Evolutionary conservation across 78 protist genomes (phyloP), one percentile per base, ranked within the genome.

Genomic region (Dictyostelium purpureum): DNA sequence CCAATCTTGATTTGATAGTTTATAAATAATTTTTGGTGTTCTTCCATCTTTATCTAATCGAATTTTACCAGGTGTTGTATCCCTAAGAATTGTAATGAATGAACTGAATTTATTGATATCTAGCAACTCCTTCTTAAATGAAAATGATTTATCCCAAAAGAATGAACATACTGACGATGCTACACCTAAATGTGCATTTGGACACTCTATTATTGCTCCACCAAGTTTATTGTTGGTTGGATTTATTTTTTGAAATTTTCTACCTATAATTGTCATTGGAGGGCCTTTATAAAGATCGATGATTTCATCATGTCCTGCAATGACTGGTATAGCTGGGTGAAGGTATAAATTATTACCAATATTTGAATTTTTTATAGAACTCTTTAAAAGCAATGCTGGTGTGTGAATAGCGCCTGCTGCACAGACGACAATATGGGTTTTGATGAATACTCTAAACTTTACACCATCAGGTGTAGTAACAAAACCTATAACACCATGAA

Each of bases 341-440:
- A 92, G 87, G 63, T 78, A 74, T 28, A 92, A 75, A 40, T 61
- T 49, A 0, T 31, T 43, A n/a, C 95, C 95, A 19, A 92, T 81
- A 42, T 82, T 80, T 28, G 37, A 57, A 49, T 92, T 92, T 21
- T 49, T 56, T 14, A 92, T n/a, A 19, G 79, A 54, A n/a, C 67
- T 40, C 5, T 89, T 54, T 75, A 73, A n/a, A 10, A 92, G 71
- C 11, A 92, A 42, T 7, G 66, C 78, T 6, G 95, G 95, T 21
- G 95, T 79, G 47, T 92, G 90, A 26, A 92, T 28, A 16, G 95
- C 78, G 33, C 95, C 90, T 12, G 95, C 95, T 7, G 91, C 9
- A 3, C 63, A n/a, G 14, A 92, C 90, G 7, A 92, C 87, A 40
- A 70, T 73, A 31, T 73, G 19, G 12, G 88, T 28, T 26, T 79